These are phyloP conservation scores for Diplotaxis tenuifolia DNA, from an alignment of 345 rosid species.

Conservation along the genomic window DNA sequence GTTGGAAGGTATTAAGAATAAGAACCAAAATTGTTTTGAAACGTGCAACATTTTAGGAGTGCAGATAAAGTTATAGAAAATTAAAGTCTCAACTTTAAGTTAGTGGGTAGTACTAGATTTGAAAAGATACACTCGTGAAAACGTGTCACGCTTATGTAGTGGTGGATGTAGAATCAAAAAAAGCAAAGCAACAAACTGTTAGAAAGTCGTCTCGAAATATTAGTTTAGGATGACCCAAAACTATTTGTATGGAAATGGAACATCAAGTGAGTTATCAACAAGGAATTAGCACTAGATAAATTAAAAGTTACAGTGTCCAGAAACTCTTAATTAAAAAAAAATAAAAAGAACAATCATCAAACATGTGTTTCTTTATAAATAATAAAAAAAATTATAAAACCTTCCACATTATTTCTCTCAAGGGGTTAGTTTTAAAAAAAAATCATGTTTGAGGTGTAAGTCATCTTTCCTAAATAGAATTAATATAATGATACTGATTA, in stretches of 20 bases:
- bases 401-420: not conserved
- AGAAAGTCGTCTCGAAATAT: not conserved
- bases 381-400: not conserved
- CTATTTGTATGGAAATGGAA: not conserved
- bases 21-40: not conserved
- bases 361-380: not conserved
- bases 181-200: not conserved
- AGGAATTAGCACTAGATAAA: not conserved
- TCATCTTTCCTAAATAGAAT: not conserved
- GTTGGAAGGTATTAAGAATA: conserved; percentile 2
- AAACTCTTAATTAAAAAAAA: not conserved
- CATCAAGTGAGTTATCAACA: not conserved
- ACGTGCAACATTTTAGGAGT: conserved; percentile 32
- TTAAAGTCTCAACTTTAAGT: conserved; percentile 1
- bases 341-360: not conserved
- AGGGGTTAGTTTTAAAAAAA: not conserved
- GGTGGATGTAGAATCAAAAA: conserved; percentile 13
- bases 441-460: not conserved
- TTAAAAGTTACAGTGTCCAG: too few species aligned
- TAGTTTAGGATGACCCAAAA: not conserved
- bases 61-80: not conserved
- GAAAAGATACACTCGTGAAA: not conserved
- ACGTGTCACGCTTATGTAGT: not conserved
- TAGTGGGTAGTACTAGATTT: conserved; percentile 22
- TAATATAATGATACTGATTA: not conserved